These are phyloP conservation scores for Erodium moschatum DNA, from an alignment of 441 rosid genomes.

Conservation along the genomic window DNA sequence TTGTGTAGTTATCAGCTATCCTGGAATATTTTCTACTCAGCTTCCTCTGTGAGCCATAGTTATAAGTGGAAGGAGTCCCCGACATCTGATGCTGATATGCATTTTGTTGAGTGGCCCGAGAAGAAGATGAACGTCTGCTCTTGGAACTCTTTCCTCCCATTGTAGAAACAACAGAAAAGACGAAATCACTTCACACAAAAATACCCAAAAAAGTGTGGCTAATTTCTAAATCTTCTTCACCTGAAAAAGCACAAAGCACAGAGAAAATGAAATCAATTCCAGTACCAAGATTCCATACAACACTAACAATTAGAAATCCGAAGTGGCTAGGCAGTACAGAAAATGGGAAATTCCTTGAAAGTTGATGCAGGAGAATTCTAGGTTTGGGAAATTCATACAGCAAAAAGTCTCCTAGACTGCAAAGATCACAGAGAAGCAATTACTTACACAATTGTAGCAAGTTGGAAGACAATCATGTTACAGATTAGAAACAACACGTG, in stretches of 20 bases:
- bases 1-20: constrained; percentile 70
- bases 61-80: no score
- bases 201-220: not conserved
- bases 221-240: not conserved
- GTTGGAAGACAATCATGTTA: not conserved
- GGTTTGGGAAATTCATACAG: not conserved
- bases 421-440: not conserved
- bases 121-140: constrained; percentile 26
- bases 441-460: not conserved
- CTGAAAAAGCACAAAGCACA: not conserved
- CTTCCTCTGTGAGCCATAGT: constrained; percentile 28
- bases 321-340: not conserved
- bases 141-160: constrained; percentile 62
- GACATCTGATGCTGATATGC: constrained; percentile 27
- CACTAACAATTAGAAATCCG: no score
- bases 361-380: no score
- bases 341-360: not conserved
- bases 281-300: no score
- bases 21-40: constrained; percentile 57
- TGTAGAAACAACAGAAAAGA: not conserved
- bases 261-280: no score
- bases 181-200: not conserved
- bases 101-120: constrained; percentile 29
- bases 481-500: not conserved
- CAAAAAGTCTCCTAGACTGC: not conserved